Conservation (phyloP, 2,329 filamentous ascomycete species). For the Pseudogymnoascus sp. region DNA sequence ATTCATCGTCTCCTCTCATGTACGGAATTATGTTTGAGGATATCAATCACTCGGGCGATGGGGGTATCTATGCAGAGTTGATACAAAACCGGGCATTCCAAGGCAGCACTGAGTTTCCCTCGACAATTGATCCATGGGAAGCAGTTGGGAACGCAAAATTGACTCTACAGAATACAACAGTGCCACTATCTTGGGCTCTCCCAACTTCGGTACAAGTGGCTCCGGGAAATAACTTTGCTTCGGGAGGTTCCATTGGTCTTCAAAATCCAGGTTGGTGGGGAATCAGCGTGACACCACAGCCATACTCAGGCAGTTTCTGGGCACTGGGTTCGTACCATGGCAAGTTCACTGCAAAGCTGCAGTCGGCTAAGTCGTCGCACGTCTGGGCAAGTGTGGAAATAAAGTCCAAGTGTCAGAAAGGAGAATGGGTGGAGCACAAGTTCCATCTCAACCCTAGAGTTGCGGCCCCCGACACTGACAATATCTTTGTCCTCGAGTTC, state of each 20-base stretch:
- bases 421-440: slow-evolving; percentile 23
- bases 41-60: slow-evolving; percentile 29
- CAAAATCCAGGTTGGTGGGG: slow-evolving; percentile 53
- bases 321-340: slow-evolving; percentile 22
- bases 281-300: slow-evolving; percentile 33
- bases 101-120: slow-evolving; percentile 38
- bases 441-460: slow-evolving; percentile 19
- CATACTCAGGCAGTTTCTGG: slow-evolving; percentile 28
- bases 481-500: slow-evolving; percentile 50
- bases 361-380: slow-evolving; percentile 16
- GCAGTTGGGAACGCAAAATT: slow-evolving; percentile 22
- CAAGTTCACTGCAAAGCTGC: slow-evolving; percentile 28
- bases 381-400: slow-evolving; percentile 23
- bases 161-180: slow-evolving; percentile 30
- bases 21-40: slow-evolving; percentile 31
- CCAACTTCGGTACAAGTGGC: slow-evolving; percentile 25
- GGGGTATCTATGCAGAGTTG: slow-evolving; percentile 55
- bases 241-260: slow-evolving; percentile 39
- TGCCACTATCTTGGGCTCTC: slow-evolving; percentile 24
- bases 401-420: slow-evolving; percentile 13
- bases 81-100: slow-evolving; percentile 68
- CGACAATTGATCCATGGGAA: slow-evolving; percentile 36
- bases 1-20: slow-evolving; percentile 24
- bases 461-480: slow-evolving; percentile 37
- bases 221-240: slow-evolving; percentile 30